phyloP scores from a whole-genome alignment of 1,284 basidiomycete genomes.

The Inonotus hispidus region DNA sequence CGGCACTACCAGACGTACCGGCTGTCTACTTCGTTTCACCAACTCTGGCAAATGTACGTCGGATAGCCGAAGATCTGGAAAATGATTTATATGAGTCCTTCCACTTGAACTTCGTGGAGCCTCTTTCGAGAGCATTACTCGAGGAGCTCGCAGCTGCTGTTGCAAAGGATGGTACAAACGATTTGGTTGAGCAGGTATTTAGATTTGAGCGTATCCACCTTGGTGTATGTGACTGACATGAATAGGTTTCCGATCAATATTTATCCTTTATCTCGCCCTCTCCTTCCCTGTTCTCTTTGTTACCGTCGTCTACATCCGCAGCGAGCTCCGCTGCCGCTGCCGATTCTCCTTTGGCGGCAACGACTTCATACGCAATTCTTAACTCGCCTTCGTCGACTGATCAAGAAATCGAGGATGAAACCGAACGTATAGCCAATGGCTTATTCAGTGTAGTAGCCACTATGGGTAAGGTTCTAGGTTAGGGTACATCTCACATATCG shows the following conservation, averaged over 20 bases:
- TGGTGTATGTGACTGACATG: neutral
- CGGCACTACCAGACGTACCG: conserved; percentile 91
- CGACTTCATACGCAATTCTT: conserved; percentile 71
- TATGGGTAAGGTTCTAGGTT: conserved; percentile 49
- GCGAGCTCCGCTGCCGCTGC: conserved; percentile 29
- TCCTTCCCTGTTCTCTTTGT: conserved; percentile 88
- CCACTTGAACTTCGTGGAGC: conserved; percentile 94
- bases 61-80: conserved; percentile 87
- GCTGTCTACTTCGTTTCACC: conserved; percentile 97
- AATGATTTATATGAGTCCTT: conserved; percentile 89
- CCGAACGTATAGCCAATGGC: conserved; percentile 88
- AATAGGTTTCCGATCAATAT: conserved; percentile 89
- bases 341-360: conserved; percentile 33
- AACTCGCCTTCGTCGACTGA: conserved; percentile 93
- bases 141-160: conserved; percentile 93
- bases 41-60: conserved; percentile 78
- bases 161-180: conserved; percentile 80
- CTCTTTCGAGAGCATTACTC: conserved; percentile 80
- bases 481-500: neutral
- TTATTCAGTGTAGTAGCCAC: conserved; percentile 94
- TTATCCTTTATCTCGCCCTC: conserved; percentile 96
- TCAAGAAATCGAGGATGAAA: conserved; percentile 88
- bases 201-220: neutral
- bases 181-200: conserved; percentile 73
- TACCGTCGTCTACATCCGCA: conserved; percentile 46